These are phyloP conservation scores for Luvunga scandens DNA, from an alignment of 345 rosid species.

Conservation along the genomic window DNA sequence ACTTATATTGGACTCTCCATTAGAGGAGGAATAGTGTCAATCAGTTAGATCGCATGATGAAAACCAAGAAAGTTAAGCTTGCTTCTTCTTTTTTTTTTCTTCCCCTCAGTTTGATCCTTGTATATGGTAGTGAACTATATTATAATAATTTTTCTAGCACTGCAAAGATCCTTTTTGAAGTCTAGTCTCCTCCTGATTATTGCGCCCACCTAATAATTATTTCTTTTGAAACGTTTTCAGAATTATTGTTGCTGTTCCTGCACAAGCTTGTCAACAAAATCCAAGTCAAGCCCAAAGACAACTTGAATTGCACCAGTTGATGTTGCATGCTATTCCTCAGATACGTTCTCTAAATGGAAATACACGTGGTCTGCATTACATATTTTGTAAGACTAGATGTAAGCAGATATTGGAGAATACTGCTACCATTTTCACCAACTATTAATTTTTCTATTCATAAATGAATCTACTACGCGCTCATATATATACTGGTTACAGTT, in stretches of 20 bases:
- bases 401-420: constrained; percentile 4
- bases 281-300: neutral
- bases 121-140: neutral
- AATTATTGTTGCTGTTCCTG: neutral
- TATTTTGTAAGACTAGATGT: neutral
- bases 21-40: neutral
- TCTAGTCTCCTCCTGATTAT: neutral
- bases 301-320: neutral
- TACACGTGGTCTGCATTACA: constrained; percentile 26
- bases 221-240: neutral
- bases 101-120: neutral
- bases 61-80: neutral
- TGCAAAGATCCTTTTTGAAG: neutral
- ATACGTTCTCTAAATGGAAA: constrained; percentile 10
- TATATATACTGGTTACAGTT: too few species aligned
- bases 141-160: neutral
- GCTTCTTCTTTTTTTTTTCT: too few species aligned
- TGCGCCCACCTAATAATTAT: neutral
- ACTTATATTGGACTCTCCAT: neutral
- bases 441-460: neutral
- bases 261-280: neutral
- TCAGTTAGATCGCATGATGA: neutral
- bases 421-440: constrained; percentile 5
- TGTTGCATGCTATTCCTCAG: neutral
- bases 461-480: too few species aligned